These are phyloP conservation scores for Chloranthus sessilifolius DNA, from an alignment of 164 flowering plant species.

Conservation along the genomic window DNA sequence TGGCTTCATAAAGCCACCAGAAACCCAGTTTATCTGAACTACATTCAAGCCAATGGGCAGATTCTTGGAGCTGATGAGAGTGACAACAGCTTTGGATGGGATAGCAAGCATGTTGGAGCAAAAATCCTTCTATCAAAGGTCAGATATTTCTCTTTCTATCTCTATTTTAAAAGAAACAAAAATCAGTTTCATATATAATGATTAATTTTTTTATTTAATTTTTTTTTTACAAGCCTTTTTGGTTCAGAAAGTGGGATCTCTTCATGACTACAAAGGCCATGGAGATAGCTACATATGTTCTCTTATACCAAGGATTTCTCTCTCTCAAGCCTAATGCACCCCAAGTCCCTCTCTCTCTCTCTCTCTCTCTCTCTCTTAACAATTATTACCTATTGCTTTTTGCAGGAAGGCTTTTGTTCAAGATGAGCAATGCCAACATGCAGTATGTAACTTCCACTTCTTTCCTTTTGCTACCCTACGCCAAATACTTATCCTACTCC, in stretches of 20 bases:
- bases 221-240: conserved; percentile 60
- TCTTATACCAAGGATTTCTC: conserved; percentile 56
- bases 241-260: conserved; percentile 59
- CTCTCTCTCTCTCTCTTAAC: conserved; percentile 7
- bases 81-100: conserved; percentile 90
- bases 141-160: background rate
- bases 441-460: conserved; percentile 84
- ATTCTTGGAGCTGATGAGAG: conserved; percentile 75
- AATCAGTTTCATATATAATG: no score
- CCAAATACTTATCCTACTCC: conserved; percentile 75
- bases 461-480: conserved; percentile 64
- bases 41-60: conserved; percentile 75
- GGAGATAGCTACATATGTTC: conserved; percentile 85
- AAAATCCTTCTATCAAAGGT: conserved; percentile 90
- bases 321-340: conserved; percentile 58
- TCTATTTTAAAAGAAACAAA: no score
- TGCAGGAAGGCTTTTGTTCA: conserved; percentile 73
- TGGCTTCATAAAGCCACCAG: conserved; percentile 87
- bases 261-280: conserved; percentile 78
- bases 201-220: background rate
- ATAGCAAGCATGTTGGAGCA: conserved; percentile 92
- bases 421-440: conserved; percentile 71
- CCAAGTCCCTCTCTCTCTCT: conserved; percentile 41
- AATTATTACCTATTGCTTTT: no score
- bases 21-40: conserved; percentile 56